Conservation (phyloP, 1,284 basidiomycete genomes). For the Malassezia slooffiae region DNA sequence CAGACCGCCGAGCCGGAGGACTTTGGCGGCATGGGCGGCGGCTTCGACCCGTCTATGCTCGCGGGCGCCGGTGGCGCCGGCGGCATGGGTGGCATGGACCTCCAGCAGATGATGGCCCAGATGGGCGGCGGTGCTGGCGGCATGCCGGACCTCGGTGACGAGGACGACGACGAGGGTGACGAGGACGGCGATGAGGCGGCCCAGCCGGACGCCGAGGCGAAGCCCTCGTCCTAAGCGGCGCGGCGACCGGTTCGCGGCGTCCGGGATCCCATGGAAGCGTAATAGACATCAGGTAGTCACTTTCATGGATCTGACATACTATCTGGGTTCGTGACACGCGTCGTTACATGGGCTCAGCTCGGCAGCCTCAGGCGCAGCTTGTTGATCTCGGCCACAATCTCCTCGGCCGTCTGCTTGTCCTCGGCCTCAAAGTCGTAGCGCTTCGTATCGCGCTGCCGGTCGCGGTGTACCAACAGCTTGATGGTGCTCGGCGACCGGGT, state of each 20-base stretch:
- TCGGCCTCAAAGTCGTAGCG: conserved; percentile 97
- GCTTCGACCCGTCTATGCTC: conserved; percentile 21
- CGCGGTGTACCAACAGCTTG: conserved; percentile 66
- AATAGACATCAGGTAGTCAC: too few relatives aligned
- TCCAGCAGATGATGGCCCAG: conserved; percentile 23
- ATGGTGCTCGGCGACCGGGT: conserved; percentile 69
- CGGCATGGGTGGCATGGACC: conserved; percentile 48
- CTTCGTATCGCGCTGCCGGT: conserved; percentile 59
- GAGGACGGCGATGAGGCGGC: conserved; percentile 30
- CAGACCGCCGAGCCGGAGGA: conserved; percentile 35
- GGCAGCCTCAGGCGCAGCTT: background rate
- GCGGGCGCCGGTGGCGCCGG: conserved; percentile 21
- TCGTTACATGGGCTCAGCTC: too few relatives aligned
- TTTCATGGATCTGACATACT: too few relatives aligned
- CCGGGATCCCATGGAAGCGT: too few relatives aligned
- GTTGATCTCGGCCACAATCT: conserved; percentile 46
- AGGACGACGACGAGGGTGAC: conserved; percentile 27
- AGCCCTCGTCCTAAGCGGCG: too few relatives aligned
- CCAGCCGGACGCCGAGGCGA: conserved; percentile 48
- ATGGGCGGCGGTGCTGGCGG: conserved; percentile 25
- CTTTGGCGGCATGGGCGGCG: conserved; percentile 17
- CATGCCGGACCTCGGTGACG: conserved; percentile 23
- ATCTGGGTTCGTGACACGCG: background rate
- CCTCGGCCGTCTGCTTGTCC: conserved; percentile 59
- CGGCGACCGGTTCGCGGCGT: too few relatives aligned